Base-by-base conservation (phyloP, 192 early-diverging fungal species). In the Coemansia sp. region DNA sequence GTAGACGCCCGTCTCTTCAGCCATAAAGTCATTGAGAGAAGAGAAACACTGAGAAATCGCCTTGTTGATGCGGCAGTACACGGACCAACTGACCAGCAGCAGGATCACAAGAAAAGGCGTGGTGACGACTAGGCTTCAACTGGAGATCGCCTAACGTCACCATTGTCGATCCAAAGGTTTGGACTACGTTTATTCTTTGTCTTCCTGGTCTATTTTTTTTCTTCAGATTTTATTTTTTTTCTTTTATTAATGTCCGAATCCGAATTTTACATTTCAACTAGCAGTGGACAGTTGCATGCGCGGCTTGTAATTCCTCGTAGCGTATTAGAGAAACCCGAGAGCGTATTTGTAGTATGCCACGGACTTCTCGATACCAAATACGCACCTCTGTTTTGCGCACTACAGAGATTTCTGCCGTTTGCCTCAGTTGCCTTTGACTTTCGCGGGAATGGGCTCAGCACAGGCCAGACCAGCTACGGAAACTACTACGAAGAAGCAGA, bases 381-480 rank as follows among this genome's bases (percentile, higher is more conserved):
- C 24, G 69, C 82, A 5, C 70, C 75, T 10, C 65, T 80, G 40
- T 67, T 83, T 33, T 58, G 15, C 0, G 27, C 49, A 16, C 40
- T 89, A 29, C 77, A 82, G 18, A 20, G 41, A 10, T 41, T 64
- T 16, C 38, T 79, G 34, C 62, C 71, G 10, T 71, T 78, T n/a
- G 64, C 74, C 3, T 73, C 79, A 5, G 49, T 87, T 3, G 65
- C 80, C 22, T 83, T 89, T 52, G 88, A 89, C 53, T 89, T 88
- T 60, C 87, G 73, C 27, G 88, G 88, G 22, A 88, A 86, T 70
- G 88, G 88, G 3, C 65, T 63, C 24, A 88, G 87, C 69, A 81
- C 77, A 3, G 88, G 88, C 4, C 62, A 39, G 18, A 89, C 88
- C 20, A 70, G 64, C 22, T 88, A 88, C 66, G 87, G 86, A 50